These are phyloP conservation scores for Fusarium anguioides DNA, from an alignment of 2,329 filamentous ascomycete species.

Conservation along the genomic window DNA sequence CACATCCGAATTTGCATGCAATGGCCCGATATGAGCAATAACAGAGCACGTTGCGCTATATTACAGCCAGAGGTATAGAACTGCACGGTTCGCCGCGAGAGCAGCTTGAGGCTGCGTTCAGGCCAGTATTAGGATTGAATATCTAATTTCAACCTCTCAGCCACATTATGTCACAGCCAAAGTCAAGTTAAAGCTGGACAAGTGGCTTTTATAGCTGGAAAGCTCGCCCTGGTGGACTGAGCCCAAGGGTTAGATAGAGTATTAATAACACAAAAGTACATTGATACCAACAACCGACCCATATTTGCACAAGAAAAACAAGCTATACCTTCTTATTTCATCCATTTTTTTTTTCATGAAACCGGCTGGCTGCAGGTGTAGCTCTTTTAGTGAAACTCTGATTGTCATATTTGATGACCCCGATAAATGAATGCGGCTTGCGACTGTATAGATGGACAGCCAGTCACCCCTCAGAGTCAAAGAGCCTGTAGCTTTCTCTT, in stretches of 20 bases:
- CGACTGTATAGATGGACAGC: background rate
- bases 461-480: too few relatives aligned
- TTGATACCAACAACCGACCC: background rate
- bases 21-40: slow-evolving; percentile 3
- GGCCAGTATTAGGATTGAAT: background rate
- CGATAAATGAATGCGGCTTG: slow-evolving; percentile 38
- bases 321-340: background rate
- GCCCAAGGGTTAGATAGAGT: slow-evolving; percentile 4
- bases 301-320: background rate
- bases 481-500: too few relatives aligned
- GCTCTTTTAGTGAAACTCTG: background rate
- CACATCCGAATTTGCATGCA: background rate
- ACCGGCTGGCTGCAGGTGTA: background rate
- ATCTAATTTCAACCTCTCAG: background rate
- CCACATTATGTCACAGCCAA: background rate
- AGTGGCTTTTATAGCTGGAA: slow-evolving; percentile 1
- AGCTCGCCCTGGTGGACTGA: slow-evolving; percentile 1
- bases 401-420: slow-evolving; percentile 7
- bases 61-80: background rate
- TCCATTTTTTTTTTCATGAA: background rate
- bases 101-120: background rate
- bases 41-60: background rate
- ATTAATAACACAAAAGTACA: slow-evolving; percentile 19
- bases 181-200: slow-evolving; percentile 5
- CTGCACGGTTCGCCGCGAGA: slow-evolving; percentile 6